These are phyloP conservation scores for Salix viminalis DNA, from an alignment of 345 rosid species.

Conservation along the genomic window DNA sequence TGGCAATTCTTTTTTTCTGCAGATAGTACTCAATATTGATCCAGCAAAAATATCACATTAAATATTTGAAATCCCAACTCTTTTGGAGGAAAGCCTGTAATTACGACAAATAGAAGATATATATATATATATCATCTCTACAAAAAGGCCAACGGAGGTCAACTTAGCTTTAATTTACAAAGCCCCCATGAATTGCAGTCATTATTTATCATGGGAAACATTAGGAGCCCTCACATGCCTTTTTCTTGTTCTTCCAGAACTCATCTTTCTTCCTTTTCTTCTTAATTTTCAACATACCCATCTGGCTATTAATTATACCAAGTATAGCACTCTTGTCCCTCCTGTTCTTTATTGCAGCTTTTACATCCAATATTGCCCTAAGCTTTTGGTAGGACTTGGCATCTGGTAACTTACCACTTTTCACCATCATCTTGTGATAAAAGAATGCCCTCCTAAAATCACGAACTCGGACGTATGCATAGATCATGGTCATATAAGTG, in stretches of 20 bases:
- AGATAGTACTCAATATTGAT: too few relatives aligned
- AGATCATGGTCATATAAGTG: conserved; percentile 83
- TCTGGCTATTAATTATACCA: conserved; percentile 69
- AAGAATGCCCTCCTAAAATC: conserved; percentile 87
- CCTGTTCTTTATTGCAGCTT: conserved; percentile 63
- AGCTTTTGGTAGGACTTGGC: conserved; percentile 70
- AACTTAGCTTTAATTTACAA: neutral
- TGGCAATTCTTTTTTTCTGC: too few relatives aligned
- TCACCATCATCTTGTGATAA: conserved; percentile 89
- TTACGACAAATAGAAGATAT: neutral
- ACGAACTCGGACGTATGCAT: conserved; percentile 73
- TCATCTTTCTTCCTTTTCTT: conserved; percentile 78
- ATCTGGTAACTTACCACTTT: conserved; percentile 74
- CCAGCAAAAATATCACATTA: neutral
- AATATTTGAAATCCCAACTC: neutral
- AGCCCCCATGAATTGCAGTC: neutral
- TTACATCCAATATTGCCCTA: conserved; percentile 62
- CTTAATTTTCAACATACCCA: conserved; percentile 55
- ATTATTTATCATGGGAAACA: neutral
- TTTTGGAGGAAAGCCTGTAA: neutral
- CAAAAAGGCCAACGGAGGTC: neutral
- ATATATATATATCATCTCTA: neutral
- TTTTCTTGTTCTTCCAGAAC: conserved; percentile 77
- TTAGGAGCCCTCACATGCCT: conserved; percentile 25
- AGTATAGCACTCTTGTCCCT: conserved; percentile 72